Evolutionary conservation across 1,284 basidiomycete species (phyloP).

Genomic region (Testicularia cyperi): DNA sequence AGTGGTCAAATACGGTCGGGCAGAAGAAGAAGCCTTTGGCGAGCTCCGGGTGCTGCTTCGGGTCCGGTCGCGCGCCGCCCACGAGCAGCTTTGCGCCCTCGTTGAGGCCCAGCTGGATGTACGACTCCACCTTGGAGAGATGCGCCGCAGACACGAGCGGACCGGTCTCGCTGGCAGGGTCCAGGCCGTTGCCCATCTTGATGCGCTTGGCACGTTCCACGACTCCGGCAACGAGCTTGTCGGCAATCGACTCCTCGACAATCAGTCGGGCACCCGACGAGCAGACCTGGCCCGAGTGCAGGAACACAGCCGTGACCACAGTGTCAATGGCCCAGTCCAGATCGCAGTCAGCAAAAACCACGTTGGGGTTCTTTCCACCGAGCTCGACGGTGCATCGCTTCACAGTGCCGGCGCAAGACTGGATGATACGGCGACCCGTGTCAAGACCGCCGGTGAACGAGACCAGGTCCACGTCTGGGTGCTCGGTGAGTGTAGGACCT

Average conservation of each 20-base stretch:
- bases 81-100: slow-evolving; percentile 54
- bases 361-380: slow-evolving; percentile 59
- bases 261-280: slow-evolving; percentile 56
- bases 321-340: slow-evolving; percentile 57
- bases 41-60: slow-evolving; percentile 42
- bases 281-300: slow-evolving; percentile 60
- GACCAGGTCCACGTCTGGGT: slow-evolving; percentile 55
- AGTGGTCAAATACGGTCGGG: slow-evolving; percentile 57
- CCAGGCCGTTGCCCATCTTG: slow-evolving; percentile 54
- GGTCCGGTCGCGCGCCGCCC: slow-evolving; percentile 52
- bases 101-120: slow-evolving; percentile 39
- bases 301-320: slow-evolving; percentile 56
- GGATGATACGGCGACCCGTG: slow-evolving; percentile 54
- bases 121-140: slow-evolving; percentile 51
- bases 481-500: slow-evolving; percentile 51
- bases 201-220: slow-evolving; percentile 55
- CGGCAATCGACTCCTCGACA: slow-evolving; percentile 58
- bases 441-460: slow-evolving; percentile 58
- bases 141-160: slow-evolving; percentile 56
- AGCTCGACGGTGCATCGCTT: slow-evolving; percentile 59
- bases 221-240: slow-evolving; percentile 53
- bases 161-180: slow-evolving; percentile 50
- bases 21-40: slow-evolving; percentile 58
- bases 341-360: slow-evolving; percentile 58
- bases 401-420: slow-evolving; percentile 49